Evolutionary conservation across 805 yeast species (phyloP).

Genomic region (Metschnikowia dekortorum): DNA sequence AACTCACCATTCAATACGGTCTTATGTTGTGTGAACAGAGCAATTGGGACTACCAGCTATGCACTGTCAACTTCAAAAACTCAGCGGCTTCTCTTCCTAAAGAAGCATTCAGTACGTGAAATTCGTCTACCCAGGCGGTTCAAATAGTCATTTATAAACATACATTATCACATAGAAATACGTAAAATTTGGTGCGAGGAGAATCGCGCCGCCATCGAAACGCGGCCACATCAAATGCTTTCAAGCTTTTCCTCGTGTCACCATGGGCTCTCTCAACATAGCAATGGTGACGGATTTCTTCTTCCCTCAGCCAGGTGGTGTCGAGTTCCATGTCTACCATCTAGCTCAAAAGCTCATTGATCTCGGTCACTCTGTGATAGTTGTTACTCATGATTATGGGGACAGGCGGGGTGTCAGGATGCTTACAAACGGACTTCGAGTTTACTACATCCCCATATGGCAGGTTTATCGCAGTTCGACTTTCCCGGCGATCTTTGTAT

Average conservation of each 20-base stretch:
- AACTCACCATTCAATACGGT: conserved; percentile 73
- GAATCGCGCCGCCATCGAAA: conserved; percentile 1
- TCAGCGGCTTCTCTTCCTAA: conserved; percentile 50
- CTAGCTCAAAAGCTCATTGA: conserved; percentile 76
- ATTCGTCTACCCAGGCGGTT: not conserved
- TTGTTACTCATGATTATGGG: conserved; percentile 86
- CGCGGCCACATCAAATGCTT: not conserved
- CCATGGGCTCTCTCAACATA: conserved; percentile 23
- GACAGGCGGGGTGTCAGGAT: conserved; percentile 77
- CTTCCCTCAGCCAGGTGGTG: conserved; percentile 98
- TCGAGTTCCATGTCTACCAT: conserved; percentile 92
- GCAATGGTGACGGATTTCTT: conserved; percentile 94
- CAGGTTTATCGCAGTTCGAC: conserved; percentile 81
- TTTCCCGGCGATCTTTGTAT: conserved; percentile 83
- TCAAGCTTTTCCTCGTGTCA: not conserved
- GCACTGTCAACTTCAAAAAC: conserved; percentile 65
- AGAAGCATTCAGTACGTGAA: conserved; percentile 28
- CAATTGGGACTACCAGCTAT: conserved; percentile 70
- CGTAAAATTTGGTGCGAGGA: not conserved
- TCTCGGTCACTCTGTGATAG: conserved; percentile 79
- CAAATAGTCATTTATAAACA: not conserved
- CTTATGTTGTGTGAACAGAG: conserved; percentile 84
- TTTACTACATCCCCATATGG: conserved; percentile 81
- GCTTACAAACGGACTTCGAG: conserved; percentile 86
- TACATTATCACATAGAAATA: not conserved